Percentiles rank a stretch among this genome's conserved stretches.
These are phyloP conservation scores for Melanomma pulvis-pyrius DNA, from an alignment of 495 filamentous ascomycete genomes.

Conservation along the genomic window DNA sequence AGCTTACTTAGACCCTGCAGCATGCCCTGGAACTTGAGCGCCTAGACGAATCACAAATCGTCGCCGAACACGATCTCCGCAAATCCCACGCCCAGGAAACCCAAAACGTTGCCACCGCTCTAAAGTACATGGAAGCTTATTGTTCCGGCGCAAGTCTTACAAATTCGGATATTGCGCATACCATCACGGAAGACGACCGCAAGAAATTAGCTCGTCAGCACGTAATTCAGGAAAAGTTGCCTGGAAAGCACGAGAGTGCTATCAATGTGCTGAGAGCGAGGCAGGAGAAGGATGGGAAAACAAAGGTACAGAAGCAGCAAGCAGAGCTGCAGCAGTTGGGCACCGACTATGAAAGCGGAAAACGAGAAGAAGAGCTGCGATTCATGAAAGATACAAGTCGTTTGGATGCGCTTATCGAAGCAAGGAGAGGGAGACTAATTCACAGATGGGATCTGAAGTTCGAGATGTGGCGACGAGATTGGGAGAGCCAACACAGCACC, in stretches of 20 bases:
- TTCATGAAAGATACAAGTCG: constrained; percentile 18
- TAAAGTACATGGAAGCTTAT: constrained; percentile 39
- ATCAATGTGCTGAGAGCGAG: constrained; percentile 38
- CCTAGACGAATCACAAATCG: constrained; percentile 33
- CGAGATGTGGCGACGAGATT: constrained; percentile 33
- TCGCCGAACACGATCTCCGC: constrained; percentile 35
- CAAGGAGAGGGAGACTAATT: constrained; percentile 11
- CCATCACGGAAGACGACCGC: constrained; percentile 33
- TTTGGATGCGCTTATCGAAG: constrained; percentile 23
- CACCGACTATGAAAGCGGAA: constrained; percentile 18
- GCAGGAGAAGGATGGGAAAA: constrained; percentile 31
- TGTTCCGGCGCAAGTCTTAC: constrained; percentile 19
- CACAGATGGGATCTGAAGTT: constrained; percentile 30
- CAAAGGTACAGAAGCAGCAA: constrained; percentile 30
- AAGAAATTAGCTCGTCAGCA: constrained; percentile 30
- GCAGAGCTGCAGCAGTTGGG: constrained; percentile 29
- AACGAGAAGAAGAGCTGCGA: constrained; percentile 14
- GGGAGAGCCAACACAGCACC: constrained; percentile 23
- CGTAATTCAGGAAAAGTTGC: constrained; percentile 22
- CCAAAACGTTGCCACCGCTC: constrained; percentile 34
- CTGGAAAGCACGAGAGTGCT: constrained; percentile 34
- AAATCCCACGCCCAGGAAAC: constrained; percentile 27
- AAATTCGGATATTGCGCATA: constrained; percentile 19
- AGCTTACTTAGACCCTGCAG: constrained; percentile 20
- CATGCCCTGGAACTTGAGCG: constrained; percentile 30